Evolutionary conservation across 805 yeast species (phyloP).

Genomic region (Blastobotrys parvus): DNA sequence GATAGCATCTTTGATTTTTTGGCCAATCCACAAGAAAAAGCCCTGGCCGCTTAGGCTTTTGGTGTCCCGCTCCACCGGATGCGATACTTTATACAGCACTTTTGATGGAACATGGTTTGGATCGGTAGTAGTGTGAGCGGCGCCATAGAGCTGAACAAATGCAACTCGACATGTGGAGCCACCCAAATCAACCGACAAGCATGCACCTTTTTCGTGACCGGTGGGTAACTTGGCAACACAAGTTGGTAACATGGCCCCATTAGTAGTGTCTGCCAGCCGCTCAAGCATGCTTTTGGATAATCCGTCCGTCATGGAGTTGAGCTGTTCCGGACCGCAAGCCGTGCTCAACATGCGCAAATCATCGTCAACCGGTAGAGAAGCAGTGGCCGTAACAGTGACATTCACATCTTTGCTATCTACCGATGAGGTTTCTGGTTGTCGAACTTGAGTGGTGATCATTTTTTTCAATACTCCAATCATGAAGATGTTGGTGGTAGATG

Average conservation of each 20-base stretch:
- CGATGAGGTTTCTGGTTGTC: no score
- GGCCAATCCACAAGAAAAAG: conserved; percentile 28
- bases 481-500: no score
- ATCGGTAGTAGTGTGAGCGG: conserved; percentile 3
- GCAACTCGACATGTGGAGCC: conserved; percentile 91
- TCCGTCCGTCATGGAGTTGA: conserved; percentile 10
- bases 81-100: conserved; percentile 14
- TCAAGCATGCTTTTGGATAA: conserved; percentile 7
- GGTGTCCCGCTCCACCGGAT: conserved; percentile 18
- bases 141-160: conserved; percentile 58
- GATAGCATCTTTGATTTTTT: conserved; percentile 15
- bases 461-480: no score
- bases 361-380: neutral
- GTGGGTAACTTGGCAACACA: conserved; percentile 68
- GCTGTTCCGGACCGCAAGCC: conserved; percentile 2
- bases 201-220: conserved; percentile 69
- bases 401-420: no score
- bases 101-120: neutral
- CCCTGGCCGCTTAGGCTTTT: conserved; percentile 22
- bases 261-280: conserved; percentile 3
- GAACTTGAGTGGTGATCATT: no score
- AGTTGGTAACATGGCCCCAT: conserved; percentile 63
- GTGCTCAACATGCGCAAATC: neutral
- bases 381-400: neutral
- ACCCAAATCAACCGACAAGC: conserved; percentile 81